Conservation (phyloP, 2,329 filamentous ascomycete genomes). For the Ophiocordyceps camponoti-saundersi region DNA sequence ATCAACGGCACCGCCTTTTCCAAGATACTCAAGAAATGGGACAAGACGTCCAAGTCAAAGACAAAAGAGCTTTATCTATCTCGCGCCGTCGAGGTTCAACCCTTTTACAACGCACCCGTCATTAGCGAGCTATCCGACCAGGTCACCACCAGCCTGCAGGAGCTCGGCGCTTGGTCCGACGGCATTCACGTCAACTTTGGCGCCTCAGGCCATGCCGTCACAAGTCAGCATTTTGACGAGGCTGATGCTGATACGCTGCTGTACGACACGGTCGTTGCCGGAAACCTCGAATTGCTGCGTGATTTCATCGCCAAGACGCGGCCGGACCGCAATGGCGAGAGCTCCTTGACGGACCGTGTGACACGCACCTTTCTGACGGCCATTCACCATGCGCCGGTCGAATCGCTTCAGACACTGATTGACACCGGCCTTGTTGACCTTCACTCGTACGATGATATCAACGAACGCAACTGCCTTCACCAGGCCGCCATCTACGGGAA, state of each 20-base stretch:
- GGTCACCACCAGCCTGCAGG: slow-evolving; percentile 87
- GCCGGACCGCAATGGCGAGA: slow-evolving; percentile 35
- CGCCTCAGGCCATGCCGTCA: slow-evolving; percentile 43
- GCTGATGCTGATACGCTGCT: slow-evolving; percentile 80
- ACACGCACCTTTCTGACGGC: slow-evolving; percentile 83
- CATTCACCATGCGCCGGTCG: slow-evolving; percentile 67
- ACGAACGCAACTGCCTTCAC: slow-evolving; percentile 89
- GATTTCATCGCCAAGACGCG: slow-evolving; percentile 68
- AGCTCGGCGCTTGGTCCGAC: slow-evolving; percentile 92
- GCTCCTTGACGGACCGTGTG: slow-evolving; percentile 52
- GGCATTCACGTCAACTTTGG: slow-evolving; percentile 84
- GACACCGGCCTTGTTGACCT: slow-evolving; percentile 73
- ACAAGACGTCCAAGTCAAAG: slow-evolving; percentile 97
- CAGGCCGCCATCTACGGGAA: slow-evolving; percentile 94
- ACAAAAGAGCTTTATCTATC: slow-evolving; percentile 97
- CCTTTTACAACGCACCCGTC: slow-evolving; percentile 93
- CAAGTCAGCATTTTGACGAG: slow-evolving; percentile 57
- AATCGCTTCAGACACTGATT: slow-evolving; percentile 59
- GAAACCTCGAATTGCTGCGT: slow-evolving; percentile 59
- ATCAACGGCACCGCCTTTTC: slow-evolving; percentile 96
- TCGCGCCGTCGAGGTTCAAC: slow-evolving; percentile 88
- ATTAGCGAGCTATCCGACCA: slow-evolving; percentile 95
- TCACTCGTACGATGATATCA: slow-evolving; percentile 93
- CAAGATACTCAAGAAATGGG: slow-evolving; percentile 99
- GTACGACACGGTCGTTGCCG: slow-evolving; percentile 69